A percentile compares a stretch with the other conserved stretches of the same genome.
Conservation (phyloP, 2,329 filamentous ascomycete genomes). For the Phialophora tarda region DNA sequence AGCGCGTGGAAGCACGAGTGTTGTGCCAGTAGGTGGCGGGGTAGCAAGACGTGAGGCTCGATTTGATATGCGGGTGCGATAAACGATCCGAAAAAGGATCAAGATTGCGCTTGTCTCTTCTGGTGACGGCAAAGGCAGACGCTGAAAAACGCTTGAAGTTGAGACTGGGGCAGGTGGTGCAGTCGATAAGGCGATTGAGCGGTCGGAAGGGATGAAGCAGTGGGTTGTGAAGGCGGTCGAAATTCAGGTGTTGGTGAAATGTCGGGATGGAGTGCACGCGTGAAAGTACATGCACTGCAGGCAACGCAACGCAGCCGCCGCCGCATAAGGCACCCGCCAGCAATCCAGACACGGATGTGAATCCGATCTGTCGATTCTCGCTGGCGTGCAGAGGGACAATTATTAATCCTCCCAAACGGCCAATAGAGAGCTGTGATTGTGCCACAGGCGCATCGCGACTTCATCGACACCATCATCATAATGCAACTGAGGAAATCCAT, state of each 20-base stretch:
- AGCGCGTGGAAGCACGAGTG: slow-evolving; percentile 31
- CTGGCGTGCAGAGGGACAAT: not conserved
- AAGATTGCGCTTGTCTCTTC: slow-evolving; percentile 6
- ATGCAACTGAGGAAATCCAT: not conserved
- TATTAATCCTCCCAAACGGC: not conserved
- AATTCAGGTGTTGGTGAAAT: slow-evolving; percentile 10
- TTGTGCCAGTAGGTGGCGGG: slow-evolving; percentile 34
- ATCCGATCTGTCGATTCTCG: slow-evolving; percentile 8
- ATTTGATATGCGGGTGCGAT: slow-evolving; percentile 27
- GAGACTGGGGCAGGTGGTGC: not conserved
- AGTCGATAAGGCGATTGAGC: slow-evolving; percentile 1
- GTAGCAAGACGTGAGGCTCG: slow-evolving; percentile 21
- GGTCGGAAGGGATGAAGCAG: slow-evolving; percentile 2
- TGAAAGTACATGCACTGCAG: slow-evolving; percentile 1
- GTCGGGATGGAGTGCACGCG: slow-evolving; percentile 5
- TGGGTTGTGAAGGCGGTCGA: not conserved
- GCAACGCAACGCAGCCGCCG: not conserved
- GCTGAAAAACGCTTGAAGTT: not conserved
- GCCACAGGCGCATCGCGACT: not conserved
- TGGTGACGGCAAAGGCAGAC: not conserved
- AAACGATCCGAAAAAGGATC: slow-evolving; percentile 19
- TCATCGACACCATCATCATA: not conserved
- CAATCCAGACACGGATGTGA: slow-evolving; percentile 7
- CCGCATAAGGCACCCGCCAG: slow-evolving; percentile 5
- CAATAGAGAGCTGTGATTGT: not conserved